Conservation (phyloP, 805 yeast species). For the Cyberlindnera subsufficiens region DNA sequence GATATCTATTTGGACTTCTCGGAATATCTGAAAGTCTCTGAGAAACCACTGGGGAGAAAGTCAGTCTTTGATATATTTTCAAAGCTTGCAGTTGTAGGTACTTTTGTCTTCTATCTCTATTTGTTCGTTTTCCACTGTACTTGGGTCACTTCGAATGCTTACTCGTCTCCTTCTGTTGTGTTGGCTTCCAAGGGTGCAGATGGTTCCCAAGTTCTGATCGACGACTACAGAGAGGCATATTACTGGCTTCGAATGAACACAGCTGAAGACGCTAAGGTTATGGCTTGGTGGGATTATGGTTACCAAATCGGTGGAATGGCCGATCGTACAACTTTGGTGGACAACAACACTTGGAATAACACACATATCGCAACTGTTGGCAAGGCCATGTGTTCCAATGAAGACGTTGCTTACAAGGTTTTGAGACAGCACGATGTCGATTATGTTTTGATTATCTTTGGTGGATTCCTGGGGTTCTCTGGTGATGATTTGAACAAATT, state of each 20-base stretch:
- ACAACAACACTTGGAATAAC: constrained; percentile 98
- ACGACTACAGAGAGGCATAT: constrained; percentile 97
- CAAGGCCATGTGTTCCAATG: constrained; percentile 90
- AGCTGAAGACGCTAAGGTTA: constrained; percentile 88
- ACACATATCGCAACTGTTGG: constrained; percentile 99
- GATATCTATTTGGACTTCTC: constrained; percentile 74
- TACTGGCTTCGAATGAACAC: constrained; percentile 99
- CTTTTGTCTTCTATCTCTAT: constrained; percentile 69
- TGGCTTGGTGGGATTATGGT: constrained; percentile 99
- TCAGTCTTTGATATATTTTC: constrained; percentile 34
- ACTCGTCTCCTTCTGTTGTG: constrained; percentile 97
- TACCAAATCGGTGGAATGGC: constrained; percentile 99
- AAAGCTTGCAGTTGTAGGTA: constrained; percentile 53
- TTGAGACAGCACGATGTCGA: constrained; percentile 91
- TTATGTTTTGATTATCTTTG: constrained; percentile 87
- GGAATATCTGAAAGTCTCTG: constrained; percentile 16
- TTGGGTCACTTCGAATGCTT: constrained; percentile 94
- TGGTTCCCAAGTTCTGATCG: constrained; percentile 80
- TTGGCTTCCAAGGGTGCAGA: constrained; percentile 78
- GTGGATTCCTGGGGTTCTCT: constrained; percentile 87
- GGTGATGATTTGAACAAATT: constrained; percentile 97
- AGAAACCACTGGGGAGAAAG: constrained; percentile 9
- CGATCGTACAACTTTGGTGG: constrained; percentile 95
- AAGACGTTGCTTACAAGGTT: constrained; percentile 83
- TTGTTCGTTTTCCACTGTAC: constrained; percentile 92